Conservation (phyloP, 768 basidiomycete species). For the Naematelia aurantialba region DNA sequence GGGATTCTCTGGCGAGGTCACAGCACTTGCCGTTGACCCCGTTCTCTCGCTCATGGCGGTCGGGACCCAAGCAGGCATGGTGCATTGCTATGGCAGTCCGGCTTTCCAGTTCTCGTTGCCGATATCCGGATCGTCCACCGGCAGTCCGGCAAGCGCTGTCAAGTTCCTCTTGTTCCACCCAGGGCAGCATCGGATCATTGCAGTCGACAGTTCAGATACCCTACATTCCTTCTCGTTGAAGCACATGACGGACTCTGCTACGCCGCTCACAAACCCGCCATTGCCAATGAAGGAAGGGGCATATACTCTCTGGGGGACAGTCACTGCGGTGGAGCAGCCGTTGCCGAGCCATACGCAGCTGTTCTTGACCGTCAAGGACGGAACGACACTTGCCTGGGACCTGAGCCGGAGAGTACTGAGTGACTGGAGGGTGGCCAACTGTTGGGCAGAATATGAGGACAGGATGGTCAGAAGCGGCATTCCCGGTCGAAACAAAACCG, state of each 20-base stretch:
- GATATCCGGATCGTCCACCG: conserved; percentile 22
- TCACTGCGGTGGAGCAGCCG: conserved; percentile 41
- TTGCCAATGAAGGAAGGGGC: conserved; percentile 31
- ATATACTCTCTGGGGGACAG: conserved; percentile 36
- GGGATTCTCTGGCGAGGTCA: conserved; percentile 48
- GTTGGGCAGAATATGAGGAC: conserved; percentile 71
- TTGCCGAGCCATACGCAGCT: conserved; percentile 50
- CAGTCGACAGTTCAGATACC: conserved; percentile 32
- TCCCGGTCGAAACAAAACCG: conserved; percentile 36
- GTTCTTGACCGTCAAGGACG: conserved; percentile 58
- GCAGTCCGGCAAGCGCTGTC: conserved; percentile 13
- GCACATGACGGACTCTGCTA: conserved; percentile 33
- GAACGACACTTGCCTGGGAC: conserved; percentile 71
- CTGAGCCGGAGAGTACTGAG: conserved; percentile 66
- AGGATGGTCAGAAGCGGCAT: conserved; percentile 55
- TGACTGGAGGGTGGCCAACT: conserved; percentile 65
- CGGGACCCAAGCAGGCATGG: conserved; percentile 62
- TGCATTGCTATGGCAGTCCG: conserved; percentile 66
- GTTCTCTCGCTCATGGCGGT: conserved; percentile 50
- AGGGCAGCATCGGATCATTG: conserved; percentile 32
- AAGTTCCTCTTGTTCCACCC: conserved; percentile 33
- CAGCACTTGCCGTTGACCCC: conserved; percentile 51
- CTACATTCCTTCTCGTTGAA: conserved; percentile 33
- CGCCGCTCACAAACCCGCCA: conserved; percentile 35
- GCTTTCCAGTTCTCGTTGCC: conserved; percentile 55